These are phyloP conservation scores for Candida sp. DNA, from an alignment of 1,139 yeast species.

Conservation along the genomic window DNA sequence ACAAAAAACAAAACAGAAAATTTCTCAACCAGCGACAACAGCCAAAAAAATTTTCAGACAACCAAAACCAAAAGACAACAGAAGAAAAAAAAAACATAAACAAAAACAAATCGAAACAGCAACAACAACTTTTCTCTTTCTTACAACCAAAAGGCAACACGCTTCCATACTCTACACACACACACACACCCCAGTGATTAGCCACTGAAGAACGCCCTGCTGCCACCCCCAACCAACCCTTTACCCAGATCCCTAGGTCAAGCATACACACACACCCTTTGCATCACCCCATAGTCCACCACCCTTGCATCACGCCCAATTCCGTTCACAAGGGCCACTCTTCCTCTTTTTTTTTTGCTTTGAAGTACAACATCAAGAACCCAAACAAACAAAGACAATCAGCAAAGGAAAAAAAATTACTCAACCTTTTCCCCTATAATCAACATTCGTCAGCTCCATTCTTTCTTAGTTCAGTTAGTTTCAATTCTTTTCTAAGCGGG, in stretches of 20 bases:
- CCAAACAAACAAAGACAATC: neutral
- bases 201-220: too few relatives aligned
- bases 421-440: neutral
- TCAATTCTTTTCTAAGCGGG: neutral
- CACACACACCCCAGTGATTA: too few relatives aligned
- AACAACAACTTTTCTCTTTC: neutral
- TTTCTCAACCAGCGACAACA: neutral
- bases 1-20: neutral
- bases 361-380: neutral
- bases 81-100: conserved; percentile 1
- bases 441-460: too few relatives aligned
- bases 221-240: neutral
- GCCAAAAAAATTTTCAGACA: neutral
- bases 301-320: neutral
- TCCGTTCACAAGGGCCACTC: neutral
- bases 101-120: conserved; percentile 3
- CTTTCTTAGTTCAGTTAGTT: too few relatives aligned
- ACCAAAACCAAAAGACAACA: neutral
- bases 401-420: neutral
- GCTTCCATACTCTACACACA: too few relatives aligned
- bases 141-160: neutral
- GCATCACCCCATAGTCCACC: neutral
- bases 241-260: neutral
- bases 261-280: neutral
- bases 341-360: neutral